Percentiles rank a stretch among this genome's conserved stretches.
Evolutionary conservation across 257 asterid genomes (phyloP).

Genomic region (Cinchona pubescens): DNA sequence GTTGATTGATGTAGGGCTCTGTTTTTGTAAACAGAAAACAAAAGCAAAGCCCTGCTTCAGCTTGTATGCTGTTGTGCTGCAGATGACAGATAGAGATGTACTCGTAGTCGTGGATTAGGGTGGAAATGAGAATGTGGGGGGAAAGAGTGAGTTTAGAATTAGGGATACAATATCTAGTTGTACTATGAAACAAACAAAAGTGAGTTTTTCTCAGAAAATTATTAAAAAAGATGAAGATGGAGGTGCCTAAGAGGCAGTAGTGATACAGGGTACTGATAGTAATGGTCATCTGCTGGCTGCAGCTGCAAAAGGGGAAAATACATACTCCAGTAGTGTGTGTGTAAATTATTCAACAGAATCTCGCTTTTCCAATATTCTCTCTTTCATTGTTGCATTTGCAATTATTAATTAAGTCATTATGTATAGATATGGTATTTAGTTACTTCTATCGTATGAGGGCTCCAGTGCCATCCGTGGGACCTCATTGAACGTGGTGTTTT

Average conservation of each 20-base stretch:
- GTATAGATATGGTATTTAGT: not conserved
- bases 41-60: not conserved
- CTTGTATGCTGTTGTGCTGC: not conserved
- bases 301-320: not conserved
- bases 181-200: conserved; percentile 12
- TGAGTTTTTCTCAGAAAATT: not conserved
- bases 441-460: not conserved
- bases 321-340: not conserved
- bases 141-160: no score
- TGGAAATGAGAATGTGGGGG: not conserved
- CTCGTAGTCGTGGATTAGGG: no score
- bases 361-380: conserved; percentile 12
- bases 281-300: not conserved
- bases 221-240: not conserved
- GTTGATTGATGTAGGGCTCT: conserved; percentile 15
- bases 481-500: not conserved
- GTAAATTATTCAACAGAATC: conserved; percentile 7
- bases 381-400: not conserved
- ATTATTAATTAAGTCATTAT: not conserved
- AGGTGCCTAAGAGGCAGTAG: no score
- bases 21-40: conserved; percentile 5
- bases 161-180: no score
- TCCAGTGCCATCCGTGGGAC: not conserved
- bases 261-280: no score
- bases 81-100: no score